Conservation (phyloP, 176 grass and related monocot genomes). For the Eremochloa ophiuroides region DNA sequence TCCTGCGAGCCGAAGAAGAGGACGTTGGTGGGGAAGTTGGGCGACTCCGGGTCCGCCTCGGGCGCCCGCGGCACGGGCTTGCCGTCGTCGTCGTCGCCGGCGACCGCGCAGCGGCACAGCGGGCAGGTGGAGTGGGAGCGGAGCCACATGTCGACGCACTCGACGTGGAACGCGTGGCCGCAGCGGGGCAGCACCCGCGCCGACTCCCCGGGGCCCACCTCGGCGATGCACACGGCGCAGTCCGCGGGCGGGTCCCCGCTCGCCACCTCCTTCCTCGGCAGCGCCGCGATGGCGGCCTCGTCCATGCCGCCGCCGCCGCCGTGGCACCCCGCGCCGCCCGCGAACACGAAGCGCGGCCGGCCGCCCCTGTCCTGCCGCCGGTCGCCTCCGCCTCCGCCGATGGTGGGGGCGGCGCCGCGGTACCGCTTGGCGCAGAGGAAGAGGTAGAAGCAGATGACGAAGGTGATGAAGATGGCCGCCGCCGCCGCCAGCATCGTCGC, state of each 20-base stretch:
- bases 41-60: conserved; percentile 37
- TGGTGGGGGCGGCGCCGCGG: conserved; percentile 37
- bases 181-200: conserved; percentile 56
- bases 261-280: conserved; percentile 23
- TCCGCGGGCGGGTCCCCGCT: conserved; percentile 21
- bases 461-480: conserved; percentile 61
- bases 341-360: conserved; percentile 32
- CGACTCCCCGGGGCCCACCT: conserved; percentile 46
- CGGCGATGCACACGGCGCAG: conserved; percentile 72
- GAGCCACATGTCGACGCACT: conserved; percentile 79
- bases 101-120: conserved; percentile 49
- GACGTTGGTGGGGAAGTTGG: conserved; percentile 63
- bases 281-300: conserved; percentile 31
- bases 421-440: conserved; percentile 67
- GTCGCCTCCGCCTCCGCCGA: background rate
- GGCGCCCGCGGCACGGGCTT: background rate
- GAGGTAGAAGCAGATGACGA: conserved; percentile 67
- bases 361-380: background rate
- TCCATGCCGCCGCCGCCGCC: conserved; percentile 35
- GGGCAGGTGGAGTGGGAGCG: conserved; percentile 64
- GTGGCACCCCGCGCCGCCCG: background rate
- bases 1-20: conserved; percentile 71
- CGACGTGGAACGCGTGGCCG: conserved; percentile 64
- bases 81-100: background rate
- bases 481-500: conserved; percentile 48